A percentile compares a stretch with the other conserved stretches of the same genome.
phyloP scores from a whole-genome alignment of 163 green algal species.

The Dunaliella salina region DNA sequence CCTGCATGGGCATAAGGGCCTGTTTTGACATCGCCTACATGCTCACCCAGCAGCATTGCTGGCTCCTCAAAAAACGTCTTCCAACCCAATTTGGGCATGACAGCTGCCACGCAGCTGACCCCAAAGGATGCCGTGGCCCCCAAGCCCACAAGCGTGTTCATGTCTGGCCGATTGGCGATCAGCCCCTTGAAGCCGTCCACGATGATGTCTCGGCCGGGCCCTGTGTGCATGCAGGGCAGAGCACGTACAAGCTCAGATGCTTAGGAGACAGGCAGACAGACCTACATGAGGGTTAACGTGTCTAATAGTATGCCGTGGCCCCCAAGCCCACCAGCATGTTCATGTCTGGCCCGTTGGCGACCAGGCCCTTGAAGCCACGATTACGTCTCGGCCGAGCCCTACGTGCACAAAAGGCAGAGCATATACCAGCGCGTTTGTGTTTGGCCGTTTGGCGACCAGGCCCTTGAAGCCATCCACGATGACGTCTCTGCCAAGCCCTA shows the following conservation, averaged over 20 bases:
- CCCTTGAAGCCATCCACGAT: no score
- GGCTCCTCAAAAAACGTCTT: slow-evolving; percentile 96
- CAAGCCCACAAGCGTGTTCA: slow-evolving; percentile 88
- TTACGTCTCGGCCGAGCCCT: no score
- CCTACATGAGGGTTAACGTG: no score
- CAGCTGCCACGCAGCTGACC: slow-evolving; percentile 63
- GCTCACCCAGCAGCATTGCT: slow-evolving; percentile 82
- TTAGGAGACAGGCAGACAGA: no score
- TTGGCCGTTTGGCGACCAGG: slow-evolving; percentile 58
- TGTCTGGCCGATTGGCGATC: slow-evolving; percentile 71
- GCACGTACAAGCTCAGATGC: slow-evolving; percentile 59
- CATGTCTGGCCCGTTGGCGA: slow-evolving; percentile 73
- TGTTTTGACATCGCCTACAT: no score
- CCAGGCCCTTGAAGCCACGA: no score
- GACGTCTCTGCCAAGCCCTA: slow-evolving; percentile 48
- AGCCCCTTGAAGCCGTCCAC: slow-evolving; percentile 2
- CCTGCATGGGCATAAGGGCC: no score
- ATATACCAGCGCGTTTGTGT: slow-evolving; percentile 95
- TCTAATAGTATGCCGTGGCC: slow-evolving; percentile 68
- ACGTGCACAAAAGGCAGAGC: no score
- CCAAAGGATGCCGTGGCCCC: slow-evolving; percentile 70
- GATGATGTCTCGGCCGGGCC: slow-evolving; percentile 82
- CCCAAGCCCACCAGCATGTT: slow-evolving; percentile 88
- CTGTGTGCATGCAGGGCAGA: slow-evolving; percentile 23
- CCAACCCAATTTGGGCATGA: slow-evolving; percentile 79